These are phyloP conservation scores for Amaranthus cruentus DNA, from an alignment of 148 eudicot species.

Conservation along the genomic window DNA sequence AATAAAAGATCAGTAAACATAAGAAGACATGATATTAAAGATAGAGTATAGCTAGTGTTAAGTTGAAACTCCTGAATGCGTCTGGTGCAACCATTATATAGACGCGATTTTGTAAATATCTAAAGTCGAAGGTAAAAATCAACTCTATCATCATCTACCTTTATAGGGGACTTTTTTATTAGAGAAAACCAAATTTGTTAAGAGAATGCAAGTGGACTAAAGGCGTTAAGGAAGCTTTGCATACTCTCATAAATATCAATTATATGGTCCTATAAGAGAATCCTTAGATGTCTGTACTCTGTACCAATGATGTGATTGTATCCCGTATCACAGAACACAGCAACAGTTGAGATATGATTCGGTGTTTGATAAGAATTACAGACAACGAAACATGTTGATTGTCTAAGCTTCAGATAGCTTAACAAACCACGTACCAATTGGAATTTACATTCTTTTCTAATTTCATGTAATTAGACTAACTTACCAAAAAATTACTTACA, in stretches of 20 bases:
- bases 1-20: background rate
- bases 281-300: conserved; percentile 21
- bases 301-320: background rate
- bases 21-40: background rate
- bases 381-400: conserved; percentile 15
- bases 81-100: background rate
- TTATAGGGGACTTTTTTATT: conserved; percentile 14
- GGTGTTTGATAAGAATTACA: conserved; percentile 7
- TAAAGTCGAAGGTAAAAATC: conserved; percentile 15
- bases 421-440: background rate
- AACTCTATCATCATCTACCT: conserved; percentile 17
- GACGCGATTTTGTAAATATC: background rate
- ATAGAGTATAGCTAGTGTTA: background rate
- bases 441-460: background rate
- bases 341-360: conserved; percentile 12
- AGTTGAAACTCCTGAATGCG: background rate
- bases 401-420: conserved; percentile 7
- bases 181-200: background rate
- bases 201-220: conserved; percentile 21
- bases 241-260: background rate
- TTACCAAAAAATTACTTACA: background rate
- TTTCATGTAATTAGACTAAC: background rate
- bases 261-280: conserved; percentile 17
- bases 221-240: background rate
- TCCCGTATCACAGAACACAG: conserved; percentile 2